Evolutionary conservation across 306 rosid genomes (phyloP).

Genomic region (Trifolium dubium): DNA sequence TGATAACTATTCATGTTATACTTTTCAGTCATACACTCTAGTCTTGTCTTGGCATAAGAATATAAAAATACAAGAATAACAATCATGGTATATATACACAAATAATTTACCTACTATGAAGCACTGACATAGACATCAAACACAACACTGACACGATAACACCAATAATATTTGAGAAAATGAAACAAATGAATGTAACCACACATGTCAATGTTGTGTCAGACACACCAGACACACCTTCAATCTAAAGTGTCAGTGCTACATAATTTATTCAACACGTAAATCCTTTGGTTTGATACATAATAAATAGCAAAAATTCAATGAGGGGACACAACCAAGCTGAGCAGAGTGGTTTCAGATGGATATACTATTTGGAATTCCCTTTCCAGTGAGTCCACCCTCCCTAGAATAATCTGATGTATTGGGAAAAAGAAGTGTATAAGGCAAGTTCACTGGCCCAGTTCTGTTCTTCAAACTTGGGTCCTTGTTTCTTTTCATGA

Average conservation of each 20-base stretch:
- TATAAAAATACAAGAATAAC: not conserved
- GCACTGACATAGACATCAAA: not conserved
- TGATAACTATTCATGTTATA: not conserved
- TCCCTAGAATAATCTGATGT: conserved; percentile 67
- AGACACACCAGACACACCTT: not conserved
- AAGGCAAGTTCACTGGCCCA: conserved; percentile 77
- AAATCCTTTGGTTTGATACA: not conserved
- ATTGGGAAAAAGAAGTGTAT: conserved; percentile 78
- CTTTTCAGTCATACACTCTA: too few species aligned
- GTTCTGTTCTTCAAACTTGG: conserved; percentile 68
- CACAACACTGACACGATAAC: not conserved
- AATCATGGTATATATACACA: not conserved
- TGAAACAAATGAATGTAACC: not conserved
- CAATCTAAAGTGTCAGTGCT: not conserved
- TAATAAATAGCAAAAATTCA: conserved; percentile 15
- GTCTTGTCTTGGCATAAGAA: conserved; percentile 11
- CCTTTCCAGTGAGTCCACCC: conserved; percentile 91
- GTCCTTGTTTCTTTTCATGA: conserved; percentile 60
- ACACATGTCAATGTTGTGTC: not conserved
- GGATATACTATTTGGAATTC: conserved; percentile 90
- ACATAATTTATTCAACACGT: not conserved
- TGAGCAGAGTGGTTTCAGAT: conserved; percentile 45
- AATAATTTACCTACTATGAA: not conserved
- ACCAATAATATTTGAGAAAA: not conserved
- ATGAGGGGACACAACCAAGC: not conserved